A percentile compares a stretch with the other conserved stretches of the same genome.
Evolutionary conservation across 78 protist genomes (phyloP).

Genomic region (Pelomyxa schiedti): DNA sequence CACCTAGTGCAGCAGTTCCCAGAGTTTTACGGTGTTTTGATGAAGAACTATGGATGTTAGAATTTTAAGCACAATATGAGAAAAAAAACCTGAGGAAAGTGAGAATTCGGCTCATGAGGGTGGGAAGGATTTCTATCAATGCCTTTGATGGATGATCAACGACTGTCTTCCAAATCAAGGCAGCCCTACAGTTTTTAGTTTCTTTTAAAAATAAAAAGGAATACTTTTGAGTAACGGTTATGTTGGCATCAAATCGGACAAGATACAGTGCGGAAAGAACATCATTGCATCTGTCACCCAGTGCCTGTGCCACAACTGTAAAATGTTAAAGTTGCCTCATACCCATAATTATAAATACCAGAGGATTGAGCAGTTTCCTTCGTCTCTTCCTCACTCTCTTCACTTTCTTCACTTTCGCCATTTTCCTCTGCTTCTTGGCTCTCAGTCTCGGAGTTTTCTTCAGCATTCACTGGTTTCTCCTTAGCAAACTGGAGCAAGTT

Average conservation of each 20-base stretch:
- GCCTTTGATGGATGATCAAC: conserved; percentile 66
- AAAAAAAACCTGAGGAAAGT: conserved; percentile 15
- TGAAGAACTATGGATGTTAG: neutral
- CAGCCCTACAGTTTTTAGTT: conserved; percentile 22
- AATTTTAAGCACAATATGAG: neutral
- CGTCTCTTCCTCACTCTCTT: too few relatives aligned
- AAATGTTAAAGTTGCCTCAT: too few relatives aligned
- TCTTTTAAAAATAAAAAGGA: neutral
- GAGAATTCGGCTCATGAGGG: conserved; percentile 57
- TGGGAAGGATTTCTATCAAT: conserved; percentile 50
- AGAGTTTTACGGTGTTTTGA: neutral
- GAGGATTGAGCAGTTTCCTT: too few relatives aligned
- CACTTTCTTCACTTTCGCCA: too few relatives aligned
- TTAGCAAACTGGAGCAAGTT: too few relatives aligned
- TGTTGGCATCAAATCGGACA: conserved; percentile 57
- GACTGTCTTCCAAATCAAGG: conserved; percentile 75
- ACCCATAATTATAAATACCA: too few relatives aligned
- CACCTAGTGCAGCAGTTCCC: conserved; percentile 78
- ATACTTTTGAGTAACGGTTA: conserved; percentile 52
- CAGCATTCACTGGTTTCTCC: too few relatives aligned
- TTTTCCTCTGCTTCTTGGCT: too few relatives aligned
- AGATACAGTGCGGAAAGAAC: conserved; percentile 65
- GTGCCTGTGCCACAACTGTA: neutral
- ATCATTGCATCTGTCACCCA: conserved; percentile 53
- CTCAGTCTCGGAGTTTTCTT: too few relatives aligned